Evolutionary conservation across 768 basidiomycete genomes (phyloP), one percentile per base, ranked within the genome.

Genomic region (Russula dissimulans): DNA sequence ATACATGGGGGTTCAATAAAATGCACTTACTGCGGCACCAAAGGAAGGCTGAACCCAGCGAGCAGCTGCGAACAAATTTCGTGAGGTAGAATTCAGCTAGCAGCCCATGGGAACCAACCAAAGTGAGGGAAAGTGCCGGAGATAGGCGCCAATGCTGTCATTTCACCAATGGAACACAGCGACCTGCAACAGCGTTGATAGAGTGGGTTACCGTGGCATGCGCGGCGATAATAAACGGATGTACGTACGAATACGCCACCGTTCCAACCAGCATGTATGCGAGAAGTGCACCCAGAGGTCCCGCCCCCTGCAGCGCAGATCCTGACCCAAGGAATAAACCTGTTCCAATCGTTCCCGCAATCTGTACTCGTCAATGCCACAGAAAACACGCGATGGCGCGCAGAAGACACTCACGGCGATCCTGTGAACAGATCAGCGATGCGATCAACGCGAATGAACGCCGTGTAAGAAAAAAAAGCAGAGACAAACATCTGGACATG

Each of bases 81-180:
- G 29, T 10, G 39, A 41, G 36, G 2, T 26, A 31, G 22, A 1
- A 9, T 34, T 42, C 18, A 3, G 18, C 5, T 14, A 32, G 17
- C 17, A 43, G 32, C 31, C 4, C 43, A 32, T 38, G n/a, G 14
- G 31, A 22, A 57, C 75, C 5, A 50, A 80, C 82, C 83, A 69
- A 79, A 89, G 71, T 87, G 85, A 18, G 86, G 85, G 69, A 88
- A 89, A 0, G 86, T 84, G 17, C 89, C 89, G 4, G 87, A 86
- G 50, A 89, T 82, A 2, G 88, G 88, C 1, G 86, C 87, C 72
- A 81, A 81, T 4, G 85, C 82, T n/a, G 87, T 86, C 87, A 90
- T 86, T 72, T 91, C 89, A 38, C 83, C 87, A 14, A 89, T 69
- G 3, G 83, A 80, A 66, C 85, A 85, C 14, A 89, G 72, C 4